phyloP scores from a whole-genome alignment of 2,329 filamentous ascomycete genomes.

The Graphium sp. region DNA sequence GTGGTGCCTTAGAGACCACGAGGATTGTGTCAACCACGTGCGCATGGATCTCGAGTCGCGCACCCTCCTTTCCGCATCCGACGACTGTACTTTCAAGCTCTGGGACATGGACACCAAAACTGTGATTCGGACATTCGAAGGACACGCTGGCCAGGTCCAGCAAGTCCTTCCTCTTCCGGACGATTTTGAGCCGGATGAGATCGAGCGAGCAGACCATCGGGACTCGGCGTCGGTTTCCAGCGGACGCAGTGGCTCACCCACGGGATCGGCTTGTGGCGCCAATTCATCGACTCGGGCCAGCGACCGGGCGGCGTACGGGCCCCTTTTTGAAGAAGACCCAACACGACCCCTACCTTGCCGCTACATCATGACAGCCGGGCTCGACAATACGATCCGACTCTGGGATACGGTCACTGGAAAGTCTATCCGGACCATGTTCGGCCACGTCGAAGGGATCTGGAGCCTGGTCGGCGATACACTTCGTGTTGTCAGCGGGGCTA shows the following conservation, averaged over 20 bases:
- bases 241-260: conserved; percentile 24
- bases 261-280: conserved; percentile 1
- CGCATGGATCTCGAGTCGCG: conserved; percentile 67
- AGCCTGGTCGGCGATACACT: conserved; percentile 77
- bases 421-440: conserved; percentile 86
- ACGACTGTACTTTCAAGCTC: conserved; percentile 79
- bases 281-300: conserved; percentile 11
- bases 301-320: conserved; percentile 37
- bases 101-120: conserved; percentile 81
- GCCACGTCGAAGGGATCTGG: conserved; percentile 94
- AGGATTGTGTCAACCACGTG: conserved; percentile 94
- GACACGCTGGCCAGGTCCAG: conserved; percentile 90
- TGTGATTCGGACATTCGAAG: conserved; percentile 64
- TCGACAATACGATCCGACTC: conserved; percentile 81
- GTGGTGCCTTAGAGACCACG: conserved; percentile 67
- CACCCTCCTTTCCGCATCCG: conserved; percentile 82
- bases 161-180: conserved; percentile 71
- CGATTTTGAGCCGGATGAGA: conserved; percentile 78
- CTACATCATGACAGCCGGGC: conserved; percentile 84
- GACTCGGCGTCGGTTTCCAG: conserved; percentile 37
- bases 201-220: conserved; percentile 25
- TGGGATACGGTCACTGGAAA: conserved; percentile 77
- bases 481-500: conserved; percentile 73
- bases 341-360: conserved; percentile 59
- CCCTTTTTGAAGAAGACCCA: conserved; percentile 41